Conservation (phyloP, 306 rosid genomes). For the Carpinus fangiana region DNA sequence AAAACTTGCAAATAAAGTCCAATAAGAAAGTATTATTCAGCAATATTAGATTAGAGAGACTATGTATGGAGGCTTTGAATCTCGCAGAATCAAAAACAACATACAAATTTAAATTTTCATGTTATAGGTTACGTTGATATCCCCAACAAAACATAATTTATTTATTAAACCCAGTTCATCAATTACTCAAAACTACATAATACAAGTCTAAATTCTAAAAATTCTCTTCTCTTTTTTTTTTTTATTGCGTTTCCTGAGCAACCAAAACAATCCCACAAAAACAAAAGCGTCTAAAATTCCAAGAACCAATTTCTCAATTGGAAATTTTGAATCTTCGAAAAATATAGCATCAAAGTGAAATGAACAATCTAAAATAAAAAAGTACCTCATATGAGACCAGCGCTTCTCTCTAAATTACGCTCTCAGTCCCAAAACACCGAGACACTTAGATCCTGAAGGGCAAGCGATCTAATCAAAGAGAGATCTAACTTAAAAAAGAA, state of each 20-base stretch:
- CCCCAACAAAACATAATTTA: background rate
- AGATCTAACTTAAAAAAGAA: background rate
- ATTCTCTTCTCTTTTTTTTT: background rate
- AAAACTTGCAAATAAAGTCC: background rate
- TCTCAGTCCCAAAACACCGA: conserved; percentile 14
- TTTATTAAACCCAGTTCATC: background rate
- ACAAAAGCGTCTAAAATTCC: background rate
- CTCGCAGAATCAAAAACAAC: background rate
- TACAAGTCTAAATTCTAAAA: background rate
- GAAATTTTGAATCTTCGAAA: background rate
- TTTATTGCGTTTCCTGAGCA: background rate
- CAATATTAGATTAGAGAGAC: background rate
- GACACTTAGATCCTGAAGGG: conserved; percentile 25
- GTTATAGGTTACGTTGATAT: background rate
- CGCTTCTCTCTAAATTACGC: background rate
- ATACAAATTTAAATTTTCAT: background rate
- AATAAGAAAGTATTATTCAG: background rate
- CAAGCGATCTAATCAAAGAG: conserved; percentile 22
- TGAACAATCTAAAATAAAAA: background rate
- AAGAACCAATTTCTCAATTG: background rate
- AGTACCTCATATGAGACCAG: conserved; percentile 20
- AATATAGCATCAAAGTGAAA: background rate
- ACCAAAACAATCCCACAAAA: background rate
- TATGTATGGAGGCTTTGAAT: background rate
- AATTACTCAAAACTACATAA: background rate